Conservation (phyloP, 129 eudicot species). For the Flaveria bidentis region DNA sequence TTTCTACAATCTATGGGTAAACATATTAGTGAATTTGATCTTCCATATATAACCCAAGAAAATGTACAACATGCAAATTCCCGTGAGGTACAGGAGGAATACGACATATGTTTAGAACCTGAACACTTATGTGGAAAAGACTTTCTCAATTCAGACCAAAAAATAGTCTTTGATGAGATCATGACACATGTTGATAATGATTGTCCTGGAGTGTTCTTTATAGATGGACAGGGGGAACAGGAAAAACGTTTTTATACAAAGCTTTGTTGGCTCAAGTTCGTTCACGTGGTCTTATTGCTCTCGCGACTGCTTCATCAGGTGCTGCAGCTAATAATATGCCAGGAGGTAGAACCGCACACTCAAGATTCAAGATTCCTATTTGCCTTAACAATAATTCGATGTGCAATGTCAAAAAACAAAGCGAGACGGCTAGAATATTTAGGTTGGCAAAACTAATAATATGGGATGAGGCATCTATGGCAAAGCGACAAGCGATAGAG, state of each 20-base stretch:
- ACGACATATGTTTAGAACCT: too few relatives aligned
- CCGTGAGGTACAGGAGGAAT: neutral
- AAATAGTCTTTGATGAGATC: neutral
- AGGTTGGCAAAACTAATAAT: neutral
- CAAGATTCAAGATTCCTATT: neutral
- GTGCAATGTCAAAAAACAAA: neutral
- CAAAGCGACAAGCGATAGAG: neutral
- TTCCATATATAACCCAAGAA: too few relatives aligned
- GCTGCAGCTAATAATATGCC: neutral
- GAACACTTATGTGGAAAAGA: too few relatives aligned
- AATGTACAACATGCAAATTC: too few relatives aligned
- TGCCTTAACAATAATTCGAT: neutral
- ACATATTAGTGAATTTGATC: too few relatives aligned
- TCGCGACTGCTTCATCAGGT: neutral
- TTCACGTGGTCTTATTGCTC: neutral
- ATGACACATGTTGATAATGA: neutral
- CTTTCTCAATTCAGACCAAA: too few relatives aligned
- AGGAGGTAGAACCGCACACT: neutral
- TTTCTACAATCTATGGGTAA: too few relatives aligned
- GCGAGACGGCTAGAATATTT: neutral
- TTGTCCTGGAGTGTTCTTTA: too few relatives aligned
- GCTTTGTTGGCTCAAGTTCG: neutral
- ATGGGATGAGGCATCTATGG: neutral
- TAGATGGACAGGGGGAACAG: too few relatives aligned
- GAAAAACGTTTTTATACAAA: too few relatives aligned